Evolutionary conservation across 139 green algal genomes (phyloP), one percentile per base, ranked within the genome.

Genomic region (Closterium sp.): DNA sequence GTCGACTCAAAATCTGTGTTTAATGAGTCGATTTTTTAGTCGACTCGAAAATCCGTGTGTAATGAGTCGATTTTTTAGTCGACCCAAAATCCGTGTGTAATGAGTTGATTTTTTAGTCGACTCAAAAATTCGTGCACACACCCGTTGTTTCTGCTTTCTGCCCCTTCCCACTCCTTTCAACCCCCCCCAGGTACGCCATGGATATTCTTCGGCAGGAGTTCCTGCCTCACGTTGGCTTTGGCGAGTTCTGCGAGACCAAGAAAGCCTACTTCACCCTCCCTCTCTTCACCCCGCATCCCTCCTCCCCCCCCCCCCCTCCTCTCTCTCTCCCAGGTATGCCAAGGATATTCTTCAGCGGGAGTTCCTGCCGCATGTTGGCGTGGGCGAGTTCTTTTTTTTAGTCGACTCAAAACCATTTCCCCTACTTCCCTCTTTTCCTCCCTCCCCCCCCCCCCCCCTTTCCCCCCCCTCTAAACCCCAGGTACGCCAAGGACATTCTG

Each of bases 301-400:
- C 43, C 9, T 16, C 38, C 38, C 0, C 38, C 4, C 4, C 4
- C 38, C 38, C 4, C 2, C 33, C 4, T 81, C 33, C 33, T 87
- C 33, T 87, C 4, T 10, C 33, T 10, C 0, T 87, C 33, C 19
- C 84, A 91, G 88, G 86, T 96, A 96, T 69, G 95, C 95, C 4
- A 91, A 90, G 84, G 94, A 96, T 19, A 95, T 96, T 84, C 86
- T 96, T 28, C 93, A 95, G 87, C 95, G 95, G 92, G 95, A 96
- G 92, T 33, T 96, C 33, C 91, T 96, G 16, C 95, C 95, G 21
- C 95, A 96, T 90, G 93, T 96, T 21, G 93, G 94, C 81, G 85
- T 94, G 3, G 92, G 69, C 84, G 94, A 96, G 93, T 91, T 92
- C 10, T 94, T 81, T 81, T 7, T 84, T 34, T 89, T 89, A 7